These are phyloP conservation scores for Drechslerella dactyloides DNA, from an alignment of 2,329 filamentous ascomycete genomes.

Conservation along the genomic window DNA sequence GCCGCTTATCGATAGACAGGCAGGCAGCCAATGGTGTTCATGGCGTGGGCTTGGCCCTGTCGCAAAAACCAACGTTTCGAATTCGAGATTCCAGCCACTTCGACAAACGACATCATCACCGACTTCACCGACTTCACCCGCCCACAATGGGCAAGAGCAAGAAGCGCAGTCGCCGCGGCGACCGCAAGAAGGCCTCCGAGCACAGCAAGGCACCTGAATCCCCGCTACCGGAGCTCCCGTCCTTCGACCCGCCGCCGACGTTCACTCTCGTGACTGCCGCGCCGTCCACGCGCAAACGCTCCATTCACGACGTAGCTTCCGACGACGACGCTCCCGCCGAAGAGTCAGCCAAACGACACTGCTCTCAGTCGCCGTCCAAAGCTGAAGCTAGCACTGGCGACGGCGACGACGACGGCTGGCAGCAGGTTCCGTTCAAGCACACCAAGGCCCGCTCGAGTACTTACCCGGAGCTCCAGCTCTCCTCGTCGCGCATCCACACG, in stretches of 20 bases:
- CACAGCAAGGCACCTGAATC: constrained; percentile 14
- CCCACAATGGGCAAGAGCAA: constrained; percentile 31
- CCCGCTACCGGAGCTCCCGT: constrained; percentile 32
- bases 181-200: constrained; percentile 21
- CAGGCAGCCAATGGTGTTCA: no score
- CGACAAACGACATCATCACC: constrained; percentile 4
- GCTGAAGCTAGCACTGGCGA: background rate
- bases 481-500: constrained; percentile 63
- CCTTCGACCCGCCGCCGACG: constrained; percentile 37
- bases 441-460: constrained; percentile 53
- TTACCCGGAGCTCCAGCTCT: constrained; percentile 53
- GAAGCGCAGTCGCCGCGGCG: constrained; percentile 36
- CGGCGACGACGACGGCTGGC: constrained; percentile 31
- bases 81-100: constrained; percentile 2
- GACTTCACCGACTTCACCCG: background rate
- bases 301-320: constrained; percentile 11
- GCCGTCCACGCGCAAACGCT: constrained; percentile 17
- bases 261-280: constrained; percentile 17
- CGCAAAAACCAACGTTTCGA: background rate
- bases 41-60: constrained; percentile 30
- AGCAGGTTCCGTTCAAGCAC: constrained; percentile 50
- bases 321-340: constrained; percentile 13
- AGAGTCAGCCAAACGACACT: constrained; percentile 21
- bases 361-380: background rate
- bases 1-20: background rate